Evolutionary conservation across 2,329 filamentous ascomycete species (phyloP).

Genomic region (Arthrobotrys iridis): DNA sequence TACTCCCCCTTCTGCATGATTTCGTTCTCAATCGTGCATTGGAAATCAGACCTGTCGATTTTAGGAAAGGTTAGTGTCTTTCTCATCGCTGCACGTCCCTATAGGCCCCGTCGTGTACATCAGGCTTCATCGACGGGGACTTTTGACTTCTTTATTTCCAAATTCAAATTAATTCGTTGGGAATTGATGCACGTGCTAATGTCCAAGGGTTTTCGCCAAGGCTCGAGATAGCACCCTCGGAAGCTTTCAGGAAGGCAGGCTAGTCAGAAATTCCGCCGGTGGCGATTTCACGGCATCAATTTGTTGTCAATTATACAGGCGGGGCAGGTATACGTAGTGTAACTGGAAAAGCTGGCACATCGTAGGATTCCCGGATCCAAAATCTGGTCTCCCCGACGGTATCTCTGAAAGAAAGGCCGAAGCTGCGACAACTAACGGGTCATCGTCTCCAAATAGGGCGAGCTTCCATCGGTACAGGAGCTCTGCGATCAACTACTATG

Average conservation of each 20-base stretch:
- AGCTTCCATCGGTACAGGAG: constrained; percentile 17
- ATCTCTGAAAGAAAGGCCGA: not conserved
- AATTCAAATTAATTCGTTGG: not conserved
- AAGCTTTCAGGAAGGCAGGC: constrained; percentile 28
- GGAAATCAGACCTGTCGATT: constrained; percentile 39
- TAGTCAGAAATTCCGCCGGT: constrained; percentile 15
- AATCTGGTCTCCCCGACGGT: not conserved
- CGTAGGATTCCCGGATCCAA: constrained; percentile 3
- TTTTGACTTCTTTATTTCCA: constrained; percentile 23
- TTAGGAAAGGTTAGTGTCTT: constrained; percentile 48
- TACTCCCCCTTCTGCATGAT: constrained; percentile 43
- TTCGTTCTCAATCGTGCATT: constrained; percentile 42
- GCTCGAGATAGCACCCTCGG: not conserved
- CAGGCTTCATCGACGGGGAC: constrained; percentile 39
- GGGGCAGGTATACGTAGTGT: constrained; percentile 14
- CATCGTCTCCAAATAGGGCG: not conserved
- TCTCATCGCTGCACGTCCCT: constrained; percentile 31
- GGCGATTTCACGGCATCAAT: constrained; percentile 31
- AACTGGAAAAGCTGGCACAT: not conserved
- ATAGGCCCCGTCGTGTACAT: constrained; percentile 24
- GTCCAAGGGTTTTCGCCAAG: constrained; percentile 27
- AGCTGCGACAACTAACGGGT: not conserved
- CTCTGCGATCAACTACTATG: constrained; percentile 23
- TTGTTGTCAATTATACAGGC: constrained; percentile 1
- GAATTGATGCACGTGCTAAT: constrained; percentile 12